These are phyloP conservation scores for Cladosporium austrohemisphaericum DNA, from an alignment of 2,329 filamentous ascomycete species.

Conservation along the genomic window DNA sequence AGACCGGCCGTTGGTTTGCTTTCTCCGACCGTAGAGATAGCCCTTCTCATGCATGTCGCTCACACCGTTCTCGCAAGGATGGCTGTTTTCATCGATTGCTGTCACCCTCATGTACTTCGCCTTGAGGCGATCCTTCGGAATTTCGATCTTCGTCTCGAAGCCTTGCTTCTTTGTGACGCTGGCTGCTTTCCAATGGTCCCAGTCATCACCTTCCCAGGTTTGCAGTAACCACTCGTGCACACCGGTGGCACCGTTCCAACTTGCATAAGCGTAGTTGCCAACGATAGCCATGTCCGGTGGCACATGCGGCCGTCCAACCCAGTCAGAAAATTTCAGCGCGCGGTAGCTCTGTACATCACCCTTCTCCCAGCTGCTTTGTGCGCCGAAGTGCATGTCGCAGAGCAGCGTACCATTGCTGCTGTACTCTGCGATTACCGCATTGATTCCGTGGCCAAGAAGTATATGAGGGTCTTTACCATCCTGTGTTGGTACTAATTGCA, in stretches of 20 bases:
- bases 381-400: conserved; percentile 49
- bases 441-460: conserved; percentile 53
- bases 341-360: conserved; percentile 50
- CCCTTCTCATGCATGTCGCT: conserved; percentile 14
- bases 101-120: conserved; percentile 28
- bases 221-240: conserved; percentile 47
- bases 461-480: conserved; percentile 41
- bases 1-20: not conserved
- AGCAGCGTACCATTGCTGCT: conserved; percentile 45
- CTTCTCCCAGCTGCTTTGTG: conserved; percentile 28
- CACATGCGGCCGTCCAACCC: conserved; percentile 39
- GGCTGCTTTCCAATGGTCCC: conserved; percentile 20
- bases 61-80: conserved; percentile 24
- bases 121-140: conserved; percentile 19
- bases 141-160: conserved; percentile 39
- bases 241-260: conserved; percentile 49
- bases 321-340: conserved; percentile 47
- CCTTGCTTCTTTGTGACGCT: conserved; percentile 22
- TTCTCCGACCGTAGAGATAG: conserved; percentile 2
- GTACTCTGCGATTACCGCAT: conserved; percentile 38
- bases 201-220: conserved; percentile 16
- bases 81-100: conserved; percentile 25
- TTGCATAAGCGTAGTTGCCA: conserved; percentile 44
- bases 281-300: conserved; percentile 33
- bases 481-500: conserved; percentile 51